Conservation (phyloP, 2,329 filamentous ascomycete species). For the Beauveria asiatica region DNA sequence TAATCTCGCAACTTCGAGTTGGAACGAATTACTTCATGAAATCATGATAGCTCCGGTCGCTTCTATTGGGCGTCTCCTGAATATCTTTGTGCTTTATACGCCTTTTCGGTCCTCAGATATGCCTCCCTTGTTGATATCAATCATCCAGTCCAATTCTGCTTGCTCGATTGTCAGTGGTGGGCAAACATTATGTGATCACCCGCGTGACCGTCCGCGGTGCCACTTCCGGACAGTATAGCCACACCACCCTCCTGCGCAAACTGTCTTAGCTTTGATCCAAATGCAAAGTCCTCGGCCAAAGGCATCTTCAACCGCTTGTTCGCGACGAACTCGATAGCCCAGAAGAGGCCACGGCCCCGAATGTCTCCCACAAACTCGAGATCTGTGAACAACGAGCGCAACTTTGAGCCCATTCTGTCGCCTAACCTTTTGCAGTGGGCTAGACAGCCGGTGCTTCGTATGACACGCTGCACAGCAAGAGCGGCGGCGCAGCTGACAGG, state of each 20-base stretch:
- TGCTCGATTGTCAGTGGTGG: not conserved
- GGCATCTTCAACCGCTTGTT: not conserved
- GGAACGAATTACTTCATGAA: no score
- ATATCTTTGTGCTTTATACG: not conserved
- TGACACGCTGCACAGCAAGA: slow-evolving; percentile 31
- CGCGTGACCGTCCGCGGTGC: not conserved
- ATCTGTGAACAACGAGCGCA: not conserved
- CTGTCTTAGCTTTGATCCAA: not conserved
- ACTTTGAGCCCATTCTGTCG: not conserved
- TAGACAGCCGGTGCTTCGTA: slow-evolving; percentile 22
- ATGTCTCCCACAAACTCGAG: slow-evolving; percentile 21
- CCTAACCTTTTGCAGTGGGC: slow-evolving; percentile 11
- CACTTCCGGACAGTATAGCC: not conserved
- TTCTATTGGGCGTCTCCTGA: no score
- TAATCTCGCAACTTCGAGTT: no score
- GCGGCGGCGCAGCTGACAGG: slow-evolving; percentile 17
- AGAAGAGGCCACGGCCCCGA: slow-evolving; percentile 23
- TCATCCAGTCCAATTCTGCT: not conserved
- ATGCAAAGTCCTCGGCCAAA: not conserved
- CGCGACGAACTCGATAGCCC: slow-evolving; percentile 14
- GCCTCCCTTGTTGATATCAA: not conserved
- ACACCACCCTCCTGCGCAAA: not conserved
- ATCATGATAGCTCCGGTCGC: no score
- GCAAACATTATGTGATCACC: not conserved
- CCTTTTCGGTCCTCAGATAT: not conserved